phyloP scores from a whole-genome alignment of 2,329 filamentous ascomycete genomes.

The Sporothrix pseudoabietina region DNA sequence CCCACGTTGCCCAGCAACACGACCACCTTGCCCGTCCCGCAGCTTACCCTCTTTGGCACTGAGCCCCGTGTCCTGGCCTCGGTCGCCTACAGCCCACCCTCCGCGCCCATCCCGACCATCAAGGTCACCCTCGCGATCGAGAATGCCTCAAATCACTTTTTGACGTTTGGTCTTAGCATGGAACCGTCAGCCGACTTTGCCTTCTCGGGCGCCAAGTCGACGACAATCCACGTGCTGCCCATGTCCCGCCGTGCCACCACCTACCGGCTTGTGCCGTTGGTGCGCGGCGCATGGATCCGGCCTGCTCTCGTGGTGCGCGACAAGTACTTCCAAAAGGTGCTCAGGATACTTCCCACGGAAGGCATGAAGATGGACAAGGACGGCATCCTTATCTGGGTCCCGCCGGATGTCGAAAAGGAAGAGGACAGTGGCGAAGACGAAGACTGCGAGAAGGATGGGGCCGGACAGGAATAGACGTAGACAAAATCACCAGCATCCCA shows the following conservation, averaged over 20 bases:
- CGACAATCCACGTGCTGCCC: slow-evolving; percentile 78
- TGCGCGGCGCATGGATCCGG: slow-evolving; percentile 66
- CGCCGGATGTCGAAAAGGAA: slow-evolving; percentile 44
- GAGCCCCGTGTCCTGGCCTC: slow-evolving; percentile 82
- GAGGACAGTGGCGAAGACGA: slow-evolving; percentile 23
- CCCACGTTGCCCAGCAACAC: slow-evolving; percentile 51
- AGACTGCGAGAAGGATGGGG: not conserved
- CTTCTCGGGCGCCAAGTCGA: slow-evolving; percentile 85
- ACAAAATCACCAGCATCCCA: not conserved
- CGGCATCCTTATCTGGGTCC: slow-evolving; percentile 65
- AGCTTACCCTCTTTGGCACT: slow-evolving; percentile 75
- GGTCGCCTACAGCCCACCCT: slow-evolving; percentile 47
- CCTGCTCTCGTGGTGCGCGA: slow-evolving; percentile 79
- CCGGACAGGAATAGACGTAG: not conserved
- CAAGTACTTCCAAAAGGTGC: slow-evolving; percentile 88
- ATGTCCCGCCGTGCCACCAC: slow-evolving; percentile 72
- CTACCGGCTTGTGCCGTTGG: slow-evolving; percentile 72
- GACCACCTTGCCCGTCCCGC: slow-evolving; percentile 74
- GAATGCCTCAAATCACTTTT: slow-evolving; percentile 90
- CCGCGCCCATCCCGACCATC: not conserved
- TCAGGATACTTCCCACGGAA: slow-evolving; percentile 78
- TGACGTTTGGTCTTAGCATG: slow-evolving; percentile 91
- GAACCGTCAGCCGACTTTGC: slow-evolving; percentile 91
- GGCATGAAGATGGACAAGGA: slow-evolving; percentile 72
- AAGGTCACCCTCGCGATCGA: slow-evolving; percentile 69